Percentiles rank a stretch among this genome's conserved stretches.
These are phyloP conservation scores for Boletellus emodensis DNA, from an alignment of 768 basidiomycete species.

Conservation along the genomic window DNA sequence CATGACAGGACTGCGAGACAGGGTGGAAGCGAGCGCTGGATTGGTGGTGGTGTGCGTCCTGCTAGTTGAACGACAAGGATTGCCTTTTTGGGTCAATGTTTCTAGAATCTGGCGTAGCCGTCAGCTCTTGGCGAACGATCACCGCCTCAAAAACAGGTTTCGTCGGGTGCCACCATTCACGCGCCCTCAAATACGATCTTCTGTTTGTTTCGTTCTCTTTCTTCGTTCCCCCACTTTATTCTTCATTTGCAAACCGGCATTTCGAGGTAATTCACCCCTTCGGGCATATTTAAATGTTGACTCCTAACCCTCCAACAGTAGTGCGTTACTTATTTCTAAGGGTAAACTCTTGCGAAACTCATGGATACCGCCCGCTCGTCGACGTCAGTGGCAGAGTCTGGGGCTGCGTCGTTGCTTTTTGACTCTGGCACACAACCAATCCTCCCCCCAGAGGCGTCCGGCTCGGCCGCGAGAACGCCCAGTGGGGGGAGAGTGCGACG, in stretches of 20 bases:
- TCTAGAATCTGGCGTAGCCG: not conserved
- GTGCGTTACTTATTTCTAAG: constrained; percentile 5
- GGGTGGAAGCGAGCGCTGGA: not conserved
- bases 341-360: not conserved
- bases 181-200: constrained; percentile 9
- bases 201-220: not conserved
- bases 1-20: not conserved
- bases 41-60: not conserved
- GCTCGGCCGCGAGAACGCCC: constrained; percentile 11
- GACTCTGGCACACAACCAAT: constrained; percentile 5
- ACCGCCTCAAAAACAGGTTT: not conserved
- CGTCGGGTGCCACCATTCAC: not conserved
- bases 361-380: constrained; percentile 15
- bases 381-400: constrained; percentile 12
- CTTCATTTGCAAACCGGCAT: not conserved
- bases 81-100: constrained; percentile 10
- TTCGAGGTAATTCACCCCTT: constrained; percentile 1
- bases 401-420: constrained; percentile 1
- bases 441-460: constrained; percentile 5
- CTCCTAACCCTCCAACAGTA: not conserved
- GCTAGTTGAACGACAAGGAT: constrained; percentile 5
- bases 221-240: not conserved
- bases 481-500: constrained; percentile 2
- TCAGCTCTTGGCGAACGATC: not conserved
- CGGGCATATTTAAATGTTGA: not conserved